Conservation (phyloP, 345 rosid genomes). For the Aquilaria malaccensis region DNA sequence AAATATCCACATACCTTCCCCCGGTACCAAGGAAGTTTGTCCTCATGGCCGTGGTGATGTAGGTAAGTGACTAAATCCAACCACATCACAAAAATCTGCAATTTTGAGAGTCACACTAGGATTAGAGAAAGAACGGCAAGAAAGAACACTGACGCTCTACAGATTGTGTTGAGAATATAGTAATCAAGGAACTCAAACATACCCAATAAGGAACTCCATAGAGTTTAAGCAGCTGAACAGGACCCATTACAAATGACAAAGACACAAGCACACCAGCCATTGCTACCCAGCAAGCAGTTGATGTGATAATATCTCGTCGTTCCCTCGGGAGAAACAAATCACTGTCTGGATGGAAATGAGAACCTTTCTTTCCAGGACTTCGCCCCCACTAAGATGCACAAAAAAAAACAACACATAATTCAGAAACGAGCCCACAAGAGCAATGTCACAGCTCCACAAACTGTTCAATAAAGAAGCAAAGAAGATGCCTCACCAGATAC, state of each 20-base stretch:
- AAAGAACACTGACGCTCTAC: not conserved
- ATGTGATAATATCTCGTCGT: conserved; percentile 57
- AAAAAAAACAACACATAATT: conserved; percentile 10
- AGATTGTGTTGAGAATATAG: not conserved
- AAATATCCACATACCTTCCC: conserved; percentile 46
- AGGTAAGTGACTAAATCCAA: conserved; percentile 80
- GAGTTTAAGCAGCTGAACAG: conserved; percentile 58
- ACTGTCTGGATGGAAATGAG: conserved; percentile 77
- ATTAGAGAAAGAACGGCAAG: not conserved
- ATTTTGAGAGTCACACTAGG: not conserved
- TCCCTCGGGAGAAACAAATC: conserved; percentile 69
- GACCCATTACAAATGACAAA: conserved; percentile 49
- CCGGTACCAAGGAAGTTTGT: conserved; percentile 92
- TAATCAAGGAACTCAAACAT: not conserved
- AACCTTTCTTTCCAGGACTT: conserved; percentile 90
- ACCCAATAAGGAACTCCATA: conserved; percentile 73
- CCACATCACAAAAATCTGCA: conserved; percentile 74
- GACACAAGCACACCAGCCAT: conserved; percentile 56
- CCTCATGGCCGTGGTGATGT: conserved; percentile 88
- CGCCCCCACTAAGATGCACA: conserved; percentile 47
- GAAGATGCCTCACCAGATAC: conserved; percentile 59
- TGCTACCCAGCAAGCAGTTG: conserved; percentile 68
- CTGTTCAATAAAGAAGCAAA: not conserved
- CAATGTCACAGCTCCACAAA: no score
- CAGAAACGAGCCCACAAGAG: conserved; percentile 3